phyloP scores from a whole-genome alignment of 1,139 yeast genomes.

The Geotrichum phurueaensis region DNA sequence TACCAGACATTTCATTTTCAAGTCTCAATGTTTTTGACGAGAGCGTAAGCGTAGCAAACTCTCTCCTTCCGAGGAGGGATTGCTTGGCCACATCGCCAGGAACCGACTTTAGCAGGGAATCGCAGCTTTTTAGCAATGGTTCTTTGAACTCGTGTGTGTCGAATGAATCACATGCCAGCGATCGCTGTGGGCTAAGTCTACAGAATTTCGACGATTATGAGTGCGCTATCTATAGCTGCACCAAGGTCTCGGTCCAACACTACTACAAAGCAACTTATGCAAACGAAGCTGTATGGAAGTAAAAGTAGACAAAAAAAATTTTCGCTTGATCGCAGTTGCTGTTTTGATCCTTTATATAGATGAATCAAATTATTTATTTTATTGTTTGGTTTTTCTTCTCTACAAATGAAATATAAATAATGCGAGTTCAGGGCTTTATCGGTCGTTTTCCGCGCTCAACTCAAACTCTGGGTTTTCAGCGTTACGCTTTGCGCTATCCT shows the following conservation, averaged over 20 bases:
- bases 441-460: slow-evolving; percentile 33
- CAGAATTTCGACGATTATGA: neutral
- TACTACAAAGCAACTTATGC: neutral
- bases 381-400: neutral
- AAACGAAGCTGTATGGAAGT: neutral
- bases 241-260: neutral
- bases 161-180: neutral
- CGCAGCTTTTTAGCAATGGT: neutral
- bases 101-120: neutral
- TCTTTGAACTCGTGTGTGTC: neutral
- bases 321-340: too few species aligned
- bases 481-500: slow-evolving; percentile 44
- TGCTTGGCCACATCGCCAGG: neutral
- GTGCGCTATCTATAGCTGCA: neutral
- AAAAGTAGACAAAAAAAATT: too few species aligned
- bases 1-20: neutral
- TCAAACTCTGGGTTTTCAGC: slow-evolving; percentile 32
- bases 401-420: neutral
- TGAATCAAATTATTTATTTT: too few species aligned
- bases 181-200: neutral
- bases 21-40: neutral
- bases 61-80: neutral
- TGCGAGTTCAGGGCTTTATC: slow-evolving; percentile 17
- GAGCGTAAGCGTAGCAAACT: neutral
- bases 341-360: neutral